Evolutionary conservation across 148 eudicot species (phyloP), one percentile per base, ranked within the genome.

Genomic region (Nepenthes mirabilis): DNA sequence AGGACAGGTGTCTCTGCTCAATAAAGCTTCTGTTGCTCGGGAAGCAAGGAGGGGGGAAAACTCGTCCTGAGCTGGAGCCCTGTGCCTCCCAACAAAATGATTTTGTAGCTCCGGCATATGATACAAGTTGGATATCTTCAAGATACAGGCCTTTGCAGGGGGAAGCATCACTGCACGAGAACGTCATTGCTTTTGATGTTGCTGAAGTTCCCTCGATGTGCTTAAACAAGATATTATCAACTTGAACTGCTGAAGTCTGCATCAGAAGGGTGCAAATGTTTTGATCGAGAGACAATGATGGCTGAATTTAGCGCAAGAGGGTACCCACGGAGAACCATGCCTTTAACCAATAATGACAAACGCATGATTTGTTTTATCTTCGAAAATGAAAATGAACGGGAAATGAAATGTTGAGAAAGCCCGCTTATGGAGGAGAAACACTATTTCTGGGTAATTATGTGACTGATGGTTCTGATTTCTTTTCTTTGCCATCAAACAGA

Each of bases 31-130:
- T 60, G 40, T 37, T 13, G 50, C 55, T 50, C 11, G 80, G 55
- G 45, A 86, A 74, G 75, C 96, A 88, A 61, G 87, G 78, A 37
- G 82, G 75, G 1, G 99, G 99, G 36, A 71, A 60, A 36, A 88
- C 67, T 5, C 65, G 47, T 62, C 99, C 95, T 2, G 86, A 82
- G 59, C 76, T 75, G 2, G 79, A 77, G 52, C 95, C 99, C 56
- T 63, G 69, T n/a, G 96, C 96, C 60, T 84, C 71, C 99, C 96
- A 86, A 71, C 99, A 93, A 64, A 79, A 83, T 7, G 96, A 82
- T 12, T 67, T 79, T 34, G 85, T 62, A 33, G 63, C 47, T 13
- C 68, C 82, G 6, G 74, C 55, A 63, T 60, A 35, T 6, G 86
- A 66, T 47, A 71, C 47, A 11, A 93, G 80, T 58, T 79, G 82